phyloP scores from a whole-genome alignment of 108 stramenopile species.

The Nitzschia putrida region DNA sequence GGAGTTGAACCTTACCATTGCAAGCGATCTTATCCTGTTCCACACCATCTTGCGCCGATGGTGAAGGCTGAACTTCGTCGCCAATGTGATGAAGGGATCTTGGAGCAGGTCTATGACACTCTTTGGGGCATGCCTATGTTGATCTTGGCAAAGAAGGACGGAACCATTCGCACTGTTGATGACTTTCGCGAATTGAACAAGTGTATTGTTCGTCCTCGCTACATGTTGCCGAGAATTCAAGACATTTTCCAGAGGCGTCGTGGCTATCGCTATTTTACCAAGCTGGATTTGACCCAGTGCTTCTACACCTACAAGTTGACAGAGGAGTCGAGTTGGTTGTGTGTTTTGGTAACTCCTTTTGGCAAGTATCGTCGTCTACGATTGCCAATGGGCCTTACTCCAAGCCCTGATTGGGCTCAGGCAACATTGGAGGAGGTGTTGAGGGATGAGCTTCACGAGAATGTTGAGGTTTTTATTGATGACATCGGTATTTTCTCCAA shows the following conservation, averaged over 20 bases:
- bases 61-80: slow-evolving; percentile 32
- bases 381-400: slow-evolving; percentile 29
- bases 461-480: slow-evolving; percentile 43
- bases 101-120: too few relatives aligned
- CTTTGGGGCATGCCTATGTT: too few relatives aligned
- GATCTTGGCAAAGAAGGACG: slow-evolving; percentile 43
- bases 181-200: slow-evolving; percentile 49
- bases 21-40: slow-evolving; percentile 35
- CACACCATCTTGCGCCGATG: slow-evolving; percentile 30
- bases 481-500: slow-evolving; percentile 25
- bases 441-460: slow-evolving; percentile 19
- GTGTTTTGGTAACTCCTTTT: slow-evolving; percentile 36
- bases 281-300: slow-evolving; percentile 40
- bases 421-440: slow-evolving; percentile 38
- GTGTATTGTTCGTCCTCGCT: slow-evolving; percentile 25
- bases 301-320: too few relatives aligned
- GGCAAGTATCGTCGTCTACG: slow-evolving; percentile 28
- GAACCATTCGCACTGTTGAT: slow-evolving; percentile 9
- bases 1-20: slow-evolving; percentile 43
- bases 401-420: slow-evolving; percentile 39
- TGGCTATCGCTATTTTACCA: slow-evolving; percentile 36
- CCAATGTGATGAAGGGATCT: slow-evolving; percentile 19
- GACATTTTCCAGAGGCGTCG: slow-evolving; percentile 33
- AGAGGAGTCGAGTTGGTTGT: slow-evolving; percentile 28
- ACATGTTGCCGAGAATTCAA: slow-evolving; percentile 40